A percentile compares a stretch with the other conserved stretches of the same genome.
Evolutionary conservation across 2,329 filamentous ascomycete species (phyloP).

Genomic region (Alternaria hordeiaustralica): DNA sequence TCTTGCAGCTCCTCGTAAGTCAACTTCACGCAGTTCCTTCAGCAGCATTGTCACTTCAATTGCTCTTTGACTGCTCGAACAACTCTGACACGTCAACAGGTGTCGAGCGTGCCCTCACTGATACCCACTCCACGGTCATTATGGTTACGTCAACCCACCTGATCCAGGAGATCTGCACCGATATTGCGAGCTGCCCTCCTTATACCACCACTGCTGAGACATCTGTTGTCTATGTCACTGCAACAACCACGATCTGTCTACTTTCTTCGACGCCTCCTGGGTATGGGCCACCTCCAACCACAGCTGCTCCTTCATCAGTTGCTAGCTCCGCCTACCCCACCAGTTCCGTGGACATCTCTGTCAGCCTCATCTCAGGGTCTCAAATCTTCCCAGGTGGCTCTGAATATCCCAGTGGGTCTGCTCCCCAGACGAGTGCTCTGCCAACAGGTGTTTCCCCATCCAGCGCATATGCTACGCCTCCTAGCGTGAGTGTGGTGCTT

Average conservation of each 20-base stretch:
- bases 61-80: background rate
- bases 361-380: constrained; percentile 14
- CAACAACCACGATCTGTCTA: constrained; percentile 54
- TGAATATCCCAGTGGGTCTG: constrained; percentile 4
- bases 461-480: background rate
- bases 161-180: constrained; percentile 49
- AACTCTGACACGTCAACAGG: constrained; percentile 18
- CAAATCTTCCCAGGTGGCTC: background rate
- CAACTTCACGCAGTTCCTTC: background rate
- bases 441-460: constrained; percentile 4
- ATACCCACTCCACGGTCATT: constrained; percentile 46
- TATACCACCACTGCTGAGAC: constrained; percentile 47
- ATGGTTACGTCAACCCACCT: constrained; percentile 50
- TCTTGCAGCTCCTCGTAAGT: constrained; percentile 31
- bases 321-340: constrained; percentile 13
- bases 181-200: constrained; percentile 45
- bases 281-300: constrained; percentile 11
- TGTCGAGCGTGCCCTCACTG: constrained; percentile 21
- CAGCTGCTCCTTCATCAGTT: constrained; percentile 7
- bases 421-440: constrained; percentile 13
- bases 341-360: background rate
- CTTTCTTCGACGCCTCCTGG: constrained; percentile 24
- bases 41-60: background rate
- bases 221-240: constrained; percentile 43
- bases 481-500: background rate